These are phyloP conservation scores for Sanghuangporus baumii DNA, from an alignment of 1,284 basidiomycete genomes.

Conservation along the genomic window DNA sequence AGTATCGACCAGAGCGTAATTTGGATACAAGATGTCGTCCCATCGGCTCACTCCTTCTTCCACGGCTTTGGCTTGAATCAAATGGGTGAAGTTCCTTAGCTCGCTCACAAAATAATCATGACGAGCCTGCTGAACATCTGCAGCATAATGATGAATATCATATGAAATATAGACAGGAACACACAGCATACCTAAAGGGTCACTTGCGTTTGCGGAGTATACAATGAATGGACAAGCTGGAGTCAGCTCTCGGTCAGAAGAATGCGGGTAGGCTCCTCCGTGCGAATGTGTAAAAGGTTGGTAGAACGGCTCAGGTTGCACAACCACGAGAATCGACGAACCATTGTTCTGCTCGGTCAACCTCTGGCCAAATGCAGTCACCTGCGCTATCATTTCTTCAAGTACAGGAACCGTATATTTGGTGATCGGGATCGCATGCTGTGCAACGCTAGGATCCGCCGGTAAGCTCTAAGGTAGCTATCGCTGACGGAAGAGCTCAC, in stretches of 20 bases:
- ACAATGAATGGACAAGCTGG: slow-evolving; percentile 4
- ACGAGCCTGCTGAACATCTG: background rate
- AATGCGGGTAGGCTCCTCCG: slow-evolving; percentile 14
- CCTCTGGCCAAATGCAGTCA: background rate
- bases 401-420: slow-evolving; percentile 11
- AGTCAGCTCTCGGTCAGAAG: background rate
- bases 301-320: slow-evolving; percentile 9
- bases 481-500: background rate
- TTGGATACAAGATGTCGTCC: slow-evolving; percentile 20
- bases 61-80: slow-evolving; percentile 12
- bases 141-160: background rate
- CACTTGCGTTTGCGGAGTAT: background rate
- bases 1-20: slow-evolving; percentile 18
- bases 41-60: slow-evolving; percentile 13
- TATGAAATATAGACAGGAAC: background rate
- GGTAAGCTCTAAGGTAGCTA: background rate
- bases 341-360: slow-evolving; percentile 1
- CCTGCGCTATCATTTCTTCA: slow-evolving; percentile 5
- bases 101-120: background rate
- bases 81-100: slow-evolving; percentile 8
- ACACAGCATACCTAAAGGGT: background rate
- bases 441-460: background rate
- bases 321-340: slow-evolving; percentile 3
- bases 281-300: slow-evolving; percentile 1
- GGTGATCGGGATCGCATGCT: slow-evolving; percentile 9